Evolutionary conservation across 805 yeast genomes (phyloP).

Genomic region (Saccharomyces mikatae): DNA sequence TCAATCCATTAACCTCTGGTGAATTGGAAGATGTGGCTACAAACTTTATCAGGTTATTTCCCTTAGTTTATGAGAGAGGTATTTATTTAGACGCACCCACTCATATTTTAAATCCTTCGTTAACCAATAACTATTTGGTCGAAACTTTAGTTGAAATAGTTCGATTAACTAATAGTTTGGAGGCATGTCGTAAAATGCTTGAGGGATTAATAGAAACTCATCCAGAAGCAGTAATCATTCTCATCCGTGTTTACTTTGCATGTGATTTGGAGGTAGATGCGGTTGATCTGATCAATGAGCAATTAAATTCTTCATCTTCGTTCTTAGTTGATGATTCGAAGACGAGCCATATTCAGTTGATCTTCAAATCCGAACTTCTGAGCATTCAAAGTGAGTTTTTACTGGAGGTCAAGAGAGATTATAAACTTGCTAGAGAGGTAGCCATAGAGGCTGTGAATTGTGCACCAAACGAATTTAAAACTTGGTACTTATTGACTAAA

Average conservation of each 20-base stretch:
- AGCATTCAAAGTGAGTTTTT: slow-evolving; percentile 19
- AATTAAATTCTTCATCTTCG: slow-evolving; percentile 8
- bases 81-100: slow-evolving; percentile 20
- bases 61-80: slow-evolving; percentile 20
- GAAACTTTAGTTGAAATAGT: slow-evolving; percentile 22
- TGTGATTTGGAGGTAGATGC: slow-evolving; percentile 29
- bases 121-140: slow-evolving; percentile 22
- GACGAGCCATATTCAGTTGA: slow-evolving; percentile 6
- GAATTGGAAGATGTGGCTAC: slow-evolving; percentile 21
- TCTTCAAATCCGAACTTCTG: slow-evolving; percentile 18
- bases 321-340: slow-evolving; percentile 6
- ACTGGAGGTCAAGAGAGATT: slow-evolving; percentile 13
- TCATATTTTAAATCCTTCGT: slow-evolving; percentile 14
- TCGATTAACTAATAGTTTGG: slow-evolving; percentile 16
- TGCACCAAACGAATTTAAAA: slow-evolving; percentile 61
- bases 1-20: slow-evolving; percentile 54
- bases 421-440: slow-evolving; percentile 11
- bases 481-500: slow-evolving; percentile 60
- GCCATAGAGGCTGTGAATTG: slow-evolving; percentile 40
- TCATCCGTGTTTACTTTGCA: slow-evolving; percentile 23
- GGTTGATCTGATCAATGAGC: slow-evolving; percentile 18
- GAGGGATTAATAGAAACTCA: slow-evolving; percentile 8
- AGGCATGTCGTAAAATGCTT: slow-evolving; percentile 15
- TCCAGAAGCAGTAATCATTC: slow-evolving; percentile 19
- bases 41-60: slow-evolving; percentile 19